A percentile compares a stretch with the other conserved stretches of the same genome.
phyloP scores from a whole-genome alignment of 176 grass and related monocot genomes.

The Alloteropsis semialata region DNA sequence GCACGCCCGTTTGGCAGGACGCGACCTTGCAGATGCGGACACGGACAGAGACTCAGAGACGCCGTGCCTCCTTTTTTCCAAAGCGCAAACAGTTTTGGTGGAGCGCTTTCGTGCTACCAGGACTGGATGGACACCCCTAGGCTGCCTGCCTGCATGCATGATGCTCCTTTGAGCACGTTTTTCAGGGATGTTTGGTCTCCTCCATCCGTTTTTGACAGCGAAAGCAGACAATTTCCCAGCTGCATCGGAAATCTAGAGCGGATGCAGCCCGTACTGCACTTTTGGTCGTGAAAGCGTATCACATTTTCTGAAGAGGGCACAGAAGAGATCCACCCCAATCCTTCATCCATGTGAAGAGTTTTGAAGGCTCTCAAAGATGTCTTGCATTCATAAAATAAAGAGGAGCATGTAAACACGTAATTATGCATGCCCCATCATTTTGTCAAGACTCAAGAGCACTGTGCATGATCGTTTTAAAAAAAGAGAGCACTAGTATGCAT shows the following conservation, averaged over 20 bases:
- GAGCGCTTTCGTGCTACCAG: background rate
- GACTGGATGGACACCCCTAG: background rate
- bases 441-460: slow-evolving; percentile 15
- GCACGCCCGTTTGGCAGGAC: slow-evolving; percentile 3
- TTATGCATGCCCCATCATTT: slow-evolving; percentile 16
- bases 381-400: background rate
- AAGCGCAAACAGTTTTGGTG: background rate
- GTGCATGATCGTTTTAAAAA: too few relatives aligned
- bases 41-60: background rate
- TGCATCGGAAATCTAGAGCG: background rate
- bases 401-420: background rate
- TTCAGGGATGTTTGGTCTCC: background rate
- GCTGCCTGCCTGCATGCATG: background rate
- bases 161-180: background rate
- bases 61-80: background rate
- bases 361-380: background rate
- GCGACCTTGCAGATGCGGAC: background rate
- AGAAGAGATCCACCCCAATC: background rate
- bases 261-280: too few relatives aligned
- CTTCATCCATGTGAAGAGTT: background rate
- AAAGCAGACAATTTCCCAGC: background rate
- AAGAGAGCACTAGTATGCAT: too few relatives aligned
- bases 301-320: background rate
- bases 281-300: background rate
- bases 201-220: too few relatives aligned